A percentile compares a stretch with the other conserved stretches of the same genome.
Conservation (phyloP, 2,329 filamentous ascomycete species). For the Lasiodiplodia sp. region DNA sequence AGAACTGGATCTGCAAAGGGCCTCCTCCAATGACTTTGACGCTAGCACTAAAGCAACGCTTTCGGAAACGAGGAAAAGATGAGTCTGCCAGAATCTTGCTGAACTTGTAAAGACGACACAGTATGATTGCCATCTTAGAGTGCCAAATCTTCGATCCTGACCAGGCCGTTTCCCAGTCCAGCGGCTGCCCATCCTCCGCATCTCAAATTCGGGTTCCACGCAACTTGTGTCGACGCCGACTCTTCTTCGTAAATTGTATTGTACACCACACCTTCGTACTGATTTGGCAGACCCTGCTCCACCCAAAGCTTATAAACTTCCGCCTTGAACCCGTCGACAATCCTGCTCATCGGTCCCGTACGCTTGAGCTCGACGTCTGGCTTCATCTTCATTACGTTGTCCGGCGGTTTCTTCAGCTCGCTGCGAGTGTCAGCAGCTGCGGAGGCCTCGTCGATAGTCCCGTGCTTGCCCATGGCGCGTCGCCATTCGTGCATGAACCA, state of each 20-base stretch:
- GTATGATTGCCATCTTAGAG: background rate
- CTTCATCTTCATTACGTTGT: background rate
- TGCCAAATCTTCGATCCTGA: conserved; percentile 58
- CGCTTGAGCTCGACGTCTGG: conserved; percentile 3
- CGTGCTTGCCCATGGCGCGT: conserved; percentile 29
- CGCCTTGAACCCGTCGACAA: conserved; percentile 53
- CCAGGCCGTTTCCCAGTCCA: conserved; percentile 56
- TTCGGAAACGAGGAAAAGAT: background rate
- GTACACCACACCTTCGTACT: conserved; percentile 41
- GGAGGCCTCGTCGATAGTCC: conserved; percentile 2
- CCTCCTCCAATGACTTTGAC: background rate
- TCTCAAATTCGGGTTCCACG: conserved; percentile 60
- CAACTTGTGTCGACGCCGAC: conserved; percentile 52
- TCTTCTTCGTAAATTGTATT: conserved; percentile 56
- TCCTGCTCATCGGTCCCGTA: conserved; percentile 41
- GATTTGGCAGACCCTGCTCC: conserved; percentile 32
- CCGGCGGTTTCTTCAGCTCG: conserved; percentile 7
- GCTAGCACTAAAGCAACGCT: background rate
- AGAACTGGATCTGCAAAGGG: background rate
- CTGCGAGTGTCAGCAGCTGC: conserved; percentile 16
- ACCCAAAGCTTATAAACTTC: conserved; percentile 37
- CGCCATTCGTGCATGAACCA: conserved; percentile 68
- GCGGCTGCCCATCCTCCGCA: conserved; percentile 60
- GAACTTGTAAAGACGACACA: background rate
- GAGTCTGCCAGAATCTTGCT: background rate